A percentile compares a stretch with the other conserved stretches of the same genome.
Evolutionary conservation across 305 asterid species (phyloP).

Genomic region (Plantago coronopus): DNA sequence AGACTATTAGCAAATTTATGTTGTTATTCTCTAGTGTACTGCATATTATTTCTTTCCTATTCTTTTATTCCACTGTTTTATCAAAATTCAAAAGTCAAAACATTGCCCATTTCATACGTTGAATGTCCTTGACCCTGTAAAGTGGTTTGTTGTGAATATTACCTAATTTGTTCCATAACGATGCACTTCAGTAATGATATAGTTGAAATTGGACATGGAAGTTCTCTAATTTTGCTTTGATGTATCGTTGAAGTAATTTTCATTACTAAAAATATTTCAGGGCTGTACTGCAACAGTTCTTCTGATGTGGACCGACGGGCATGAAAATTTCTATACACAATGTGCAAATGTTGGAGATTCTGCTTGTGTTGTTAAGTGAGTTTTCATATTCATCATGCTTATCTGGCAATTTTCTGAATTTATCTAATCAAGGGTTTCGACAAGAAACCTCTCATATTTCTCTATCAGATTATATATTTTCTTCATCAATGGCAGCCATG

Average conservation of each 20-base stretch:
- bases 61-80: too few species aligned
- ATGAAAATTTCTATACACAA: slow-evolving; percentile 64
- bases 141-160: too few species aligned
- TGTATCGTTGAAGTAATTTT: slow-evolving; percentile 17
- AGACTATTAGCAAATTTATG: too few species aligned
- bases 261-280: slow-evolving; percentile 45
- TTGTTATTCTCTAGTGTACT: too few species aligned
- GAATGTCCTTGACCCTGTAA: too few species aligned
- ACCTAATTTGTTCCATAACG: too few species aligned
- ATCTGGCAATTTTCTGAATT: slow-evolving; percentile 15
- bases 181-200: too few species aligned
- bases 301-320: slow-evolving; percentile 75
- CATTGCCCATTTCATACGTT: too few species aligned
- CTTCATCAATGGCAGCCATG: not conserved
- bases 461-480: not conserved
- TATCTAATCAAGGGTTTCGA: slow-evolving; percentile 4
- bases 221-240: not conserved
- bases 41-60: too few species aligned
- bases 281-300: slow-evolving; percentile 98
- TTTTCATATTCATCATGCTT: slow-evolving; percentile 26
- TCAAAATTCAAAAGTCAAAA: too few species aligned
- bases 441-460: not conserved
- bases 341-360: slow-evolving; percentile 99
- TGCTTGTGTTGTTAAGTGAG: slow-evolving; percentile 83
- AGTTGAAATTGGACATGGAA: not conserved